Evolutionary conservation across 2,329 filamentous ascomycete genomes (phyloP).

Genomic region (Karstenula rhodostoma): DNA sequence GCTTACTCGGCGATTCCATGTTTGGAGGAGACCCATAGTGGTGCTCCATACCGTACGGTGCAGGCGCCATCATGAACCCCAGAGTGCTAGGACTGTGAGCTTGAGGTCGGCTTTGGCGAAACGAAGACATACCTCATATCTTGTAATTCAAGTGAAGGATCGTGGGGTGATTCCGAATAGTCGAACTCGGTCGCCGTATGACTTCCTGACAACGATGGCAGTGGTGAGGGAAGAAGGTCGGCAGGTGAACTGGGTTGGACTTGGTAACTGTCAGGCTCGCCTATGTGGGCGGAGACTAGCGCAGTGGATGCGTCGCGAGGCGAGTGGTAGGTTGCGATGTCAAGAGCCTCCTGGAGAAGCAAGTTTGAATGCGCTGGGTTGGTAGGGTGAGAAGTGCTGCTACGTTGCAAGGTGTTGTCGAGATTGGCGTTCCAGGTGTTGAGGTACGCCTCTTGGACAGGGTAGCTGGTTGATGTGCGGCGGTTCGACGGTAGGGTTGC

Average conservation of each 20-base stretch:
- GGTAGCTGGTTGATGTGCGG: slow-evolving; percentile 41
- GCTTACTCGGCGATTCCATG: slow-evolving; percentile 39
- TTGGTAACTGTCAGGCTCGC: slow-evolving; percentile 26
- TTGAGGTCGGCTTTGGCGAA: neutral
- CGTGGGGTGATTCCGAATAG: slow-evolving; percentile 31
- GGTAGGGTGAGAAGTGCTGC: slow-evolving; percentile 29
- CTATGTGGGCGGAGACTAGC: slow-evolving; percentile 22
- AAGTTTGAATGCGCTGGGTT: slow-evolving; percentile 24
- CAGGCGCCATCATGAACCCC: slow-evolving; percentile 51
- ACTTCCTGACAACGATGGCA: slow-evolving; percentile 32
- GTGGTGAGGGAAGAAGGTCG: slow-evolving; percentile 30
- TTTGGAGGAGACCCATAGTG: slow-evolving; percentile 44
- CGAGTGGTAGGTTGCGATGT: slow-evolving; percentile 30
- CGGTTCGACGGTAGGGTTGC: slow-evolving; percentile 40
- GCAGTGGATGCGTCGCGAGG: slow-evolving; percentile 24
- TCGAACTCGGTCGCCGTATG: slow-evolving; percentile 29
- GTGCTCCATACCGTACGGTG: slow-evolving; percentile 47
- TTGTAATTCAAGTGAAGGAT: slow-evolving; percentile 38
- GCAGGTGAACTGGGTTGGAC: slow-evolving; percentile 20
- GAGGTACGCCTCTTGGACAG: slow-evolving; percentile 33
- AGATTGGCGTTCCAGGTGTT: slow-evolving; percentile 35
- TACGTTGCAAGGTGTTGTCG: slow-evolving; percentile 28
- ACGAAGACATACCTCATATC: slow-evolving; percentile 48
- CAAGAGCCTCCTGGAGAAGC: slow-evolving; percentile 29
- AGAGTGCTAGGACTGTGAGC: slow-evolving; percentile 44